Base-by-base conservation (phyloP, 495 filamentous ascomycete species). In the Aspergillus carlsbadensis region DNA sequence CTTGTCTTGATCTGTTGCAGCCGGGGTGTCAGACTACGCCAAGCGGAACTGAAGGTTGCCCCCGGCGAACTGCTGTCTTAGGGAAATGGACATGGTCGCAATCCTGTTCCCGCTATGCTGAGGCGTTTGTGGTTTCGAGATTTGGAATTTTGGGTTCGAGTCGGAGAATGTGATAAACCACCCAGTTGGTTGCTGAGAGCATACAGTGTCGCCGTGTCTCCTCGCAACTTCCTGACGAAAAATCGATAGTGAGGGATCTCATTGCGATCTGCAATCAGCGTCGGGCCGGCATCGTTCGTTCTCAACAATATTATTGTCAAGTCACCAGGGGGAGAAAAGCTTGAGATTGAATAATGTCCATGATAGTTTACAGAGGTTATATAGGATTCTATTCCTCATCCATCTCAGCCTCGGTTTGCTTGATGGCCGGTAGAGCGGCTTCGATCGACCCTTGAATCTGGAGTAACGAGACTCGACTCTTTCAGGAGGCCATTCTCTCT, bases 381-480 rank as follows among this genome's bases (percentile, higher is more conserved):
- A 29, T 29, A 8, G 3, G 8, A 29, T 29, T 8, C 26, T 29
- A 43, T 22, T 43, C 10, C 22, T 5, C n/a, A 21, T 45, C 42
- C 2, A 6, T 22, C 18, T 43, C 36, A 22, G 2, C 24, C 14
- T 39, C 15, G 22, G 31, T 31, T 41, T 11, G 49, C 39, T 52
- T 21, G 17, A 15, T n/a, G 20, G 10, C 2, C 17, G 34, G 18
- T n/a, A 1, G 15, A 53, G 24, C 14, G 14, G 17, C 39, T 26
- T 35, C 33, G 17, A 5, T 14, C 10, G 4, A 33, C 5, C 24
- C 52, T 14, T 29, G 49, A 45, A 39, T 60, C 52, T 10, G 63
- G 59, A 11, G 54, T 55, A 8, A 56, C 41, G 15, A 54, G 56
- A 1, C 63, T 56, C 2, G 61, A 58, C 54, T 68, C 43, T 48